Base-by-base conservation (phyloP, 805 yeast species). In the Saccharomyces jurei region DNA sequence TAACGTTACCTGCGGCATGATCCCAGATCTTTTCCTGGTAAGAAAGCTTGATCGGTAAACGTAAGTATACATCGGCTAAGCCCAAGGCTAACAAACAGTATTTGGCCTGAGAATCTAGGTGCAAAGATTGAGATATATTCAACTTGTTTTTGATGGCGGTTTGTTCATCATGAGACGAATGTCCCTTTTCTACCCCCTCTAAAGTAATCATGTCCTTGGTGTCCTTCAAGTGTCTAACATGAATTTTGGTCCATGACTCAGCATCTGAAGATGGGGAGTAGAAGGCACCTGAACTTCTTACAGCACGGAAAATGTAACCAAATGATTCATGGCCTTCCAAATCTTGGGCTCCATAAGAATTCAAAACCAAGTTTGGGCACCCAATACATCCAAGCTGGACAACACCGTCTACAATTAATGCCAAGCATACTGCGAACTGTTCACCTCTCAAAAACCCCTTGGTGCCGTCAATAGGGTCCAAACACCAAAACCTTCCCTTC, bases 391-490 rank as follows among this genome's bases (percentile, higher is more conserved):
- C 99, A 50, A 94, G 77, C 57, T 86, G 83, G 1, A 89, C 96
- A 50, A 81, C 76, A 13, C 96, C 96, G 64, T 91, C 86, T 30
- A 83, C 95, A 49, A 94, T 84, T 60, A 94, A 74, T 0, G 96
- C 97, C 48, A 94, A 75, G 67, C 99, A 94, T 1, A 94, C 96
- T 1, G 99, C 97, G 70, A 89, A 94, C 68, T 94, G 99, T 60
- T 91, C 97, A 49, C 96, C 96, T 66, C 99, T 79, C 53, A 94
- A 74, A 68, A 94, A 94, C 0, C 99, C 99, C 69, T 85, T 94
- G 22, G 99, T 94, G 6, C 99, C 99, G 67, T 94, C 99, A 58
- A 94, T 91, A 44, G 99, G 99, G 66, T 94, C 99, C 64, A 94
- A 74, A 0, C 97, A 96, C 99, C 99, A 94, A 67, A 89, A 83